Evolutionary conservation across 768 basidiomycete genomes (phyloP), one percentile per base, ranked within the genome.

Genomic region (Daedalea quercina): DNA sequence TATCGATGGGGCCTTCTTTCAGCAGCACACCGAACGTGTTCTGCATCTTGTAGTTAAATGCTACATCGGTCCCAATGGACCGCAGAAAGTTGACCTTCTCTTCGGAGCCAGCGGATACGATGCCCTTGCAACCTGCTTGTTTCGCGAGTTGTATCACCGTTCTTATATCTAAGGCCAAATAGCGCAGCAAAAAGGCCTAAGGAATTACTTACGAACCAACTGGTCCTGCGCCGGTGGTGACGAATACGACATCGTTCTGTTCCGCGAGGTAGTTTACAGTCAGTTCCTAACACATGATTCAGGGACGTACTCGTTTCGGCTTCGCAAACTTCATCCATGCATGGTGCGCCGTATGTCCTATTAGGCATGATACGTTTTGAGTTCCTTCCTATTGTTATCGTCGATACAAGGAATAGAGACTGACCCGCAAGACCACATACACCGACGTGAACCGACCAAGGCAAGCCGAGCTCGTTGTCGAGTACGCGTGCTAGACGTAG

Each of bases 21-120:
- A 62, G 61, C 37, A 90, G 67, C 2, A 84, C 69, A 15, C 83
- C 78, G 1, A 60, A 59, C 0, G 78, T 80, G 43, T 70, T 69
- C 0, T 70, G 70, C 0, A 76, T 86, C 73, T 90, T 85, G 69
- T 85, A 88, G 64, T 89, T 87, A 70, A 87, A 87, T 0, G 75
- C 80, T 3, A 84, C 76, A 57, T 89, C 85, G 0, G 80, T 78
- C 0, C 85, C 87, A 15, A 85, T 58, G 1, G 74, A 73, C 44
- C 73, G 74, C 67, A 85, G 45, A 60, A 77, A 85, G 3, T 70
- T 63, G 9, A 89, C 82, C 65, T 90, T 89, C 48, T 85, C 82
- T n/a, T 87, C 84, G 0, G 79, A 78, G 1, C 88, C 85, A 0
- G 84, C 82, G 0, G 82, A 85, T 0, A 77, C 83, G 44, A 90